These are phyloP conservation scores for Lipomyces kockii DNA, from an alignment of 805 yeast genomes.

Conservation along the genomic window DNA sequence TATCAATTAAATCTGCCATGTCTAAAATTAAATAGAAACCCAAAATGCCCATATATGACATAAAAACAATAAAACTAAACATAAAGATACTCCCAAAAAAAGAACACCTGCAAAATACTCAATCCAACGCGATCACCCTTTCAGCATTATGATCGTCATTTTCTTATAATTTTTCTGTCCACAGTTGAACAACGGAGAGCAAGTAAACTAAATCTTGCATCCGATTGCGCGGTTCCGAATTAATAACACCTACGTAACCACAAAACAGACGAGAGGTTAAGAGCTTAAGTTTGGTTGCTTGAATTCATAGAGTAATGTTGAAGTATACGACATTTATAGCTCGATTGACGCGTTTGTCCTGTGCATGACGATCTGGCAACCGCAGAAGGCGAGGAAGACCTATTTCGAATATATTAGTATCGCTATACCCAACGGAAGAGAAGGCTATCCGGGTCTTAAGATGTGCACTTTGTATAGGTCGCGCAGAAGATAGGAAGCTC, in stretches of 20 bases:
- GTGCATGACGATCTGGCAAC: conserved; percentile 67
- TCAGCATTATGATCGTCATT: not conserved
- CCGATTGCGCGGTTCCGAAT: conserved; percentile 1
- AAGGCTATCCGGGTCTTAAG: not conserved
- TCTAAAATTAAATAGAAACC: not conserved
- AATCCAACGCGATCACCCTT: not conserved
- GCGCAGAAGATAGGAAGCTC: not conserved
- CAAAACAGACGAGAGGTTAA: conserved; percentile 1
- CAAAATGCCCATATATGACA: conserved; percentile 17
- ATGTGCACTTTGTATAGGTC: not conserved
- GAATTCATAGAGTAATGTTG: not conserved
- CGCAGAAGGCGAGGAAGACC: conserved; percentile 84
- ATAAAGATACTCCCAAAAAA: conserved; percentile 13
- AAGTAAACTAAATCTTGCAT: not conserved
- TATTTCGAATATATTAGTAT: not conserved
- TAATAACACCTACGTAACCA: conserved; percentile 6
- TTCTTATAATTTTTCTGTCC: not conserved
- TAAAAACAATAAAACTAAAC: not conserved
- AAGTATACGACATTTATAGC: conserved; percentile 29
- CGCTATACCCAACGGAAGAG: not conserved
- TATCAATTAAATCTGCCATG: conserved; percentile 8
- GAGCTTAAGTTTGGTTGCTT: conserved; percentile 5
- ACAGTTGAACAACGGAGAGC: not conserved
- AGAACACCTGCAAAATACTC: not conserved
- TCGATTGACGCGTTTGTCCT: conserved; percentile 38